Evolutionary conservation across 345 rosid genomes (phyloP), one percentile per base, ranked within the genome.

Genomic region (Eucalyptus cloeziana): DNA sequence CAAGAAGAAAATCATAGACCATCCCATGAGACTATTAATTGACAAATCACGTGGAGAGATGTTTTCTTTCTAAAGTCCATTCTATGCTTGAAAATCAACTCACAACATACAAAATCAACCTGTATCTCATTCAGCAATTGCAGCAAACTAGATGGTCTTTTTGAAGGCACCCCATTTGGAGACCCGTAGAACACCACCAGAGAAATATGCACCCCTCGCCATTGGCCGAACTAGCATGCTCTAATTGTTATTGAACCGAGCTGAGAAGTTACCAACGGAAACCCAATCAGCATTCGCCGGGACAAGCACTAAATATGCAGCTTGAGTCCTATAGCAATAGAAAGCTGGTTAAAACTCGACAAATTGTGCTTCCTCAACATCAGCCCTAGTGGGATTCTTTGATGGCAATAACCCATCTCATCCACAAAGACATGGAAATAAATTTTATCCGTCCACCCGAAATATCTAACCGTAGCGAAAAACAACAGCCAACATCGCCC

Each of bases 111-210:
- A 37, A 56, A 56, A 93, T 97, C 99, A 89, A 95, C 93, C 56
- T 92, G 97, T 88, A 97, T 97, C 91, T 94, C 99, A 88, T 87
- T 92, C 87, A 97, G 93, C 71, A 96, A 91, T 88, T 97, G 93
- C 94, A 97, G 88, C 91, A 96, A 91, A 90, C 99, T 96, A 90
- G 95, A 92, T 17, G 99, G 98, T 87, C 94, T 94, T 92, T 97
- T 97, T 7, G 99, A 97, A 88, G 98, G 99, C 90, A 97, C 95
- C 8, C 98, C 98, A 58, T 92, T 93, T 7, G 98, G 98, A 88
- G 99, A 95, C 7, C 98, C 97, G 31, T 95, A 97, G 87, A 97
- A 97, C 27, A 97, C 96, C 89, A 95, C 79, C 0, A 98, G 98
- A 52, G 99, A 96, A 85, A 97, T 88, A 90, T 93, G 95, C 91